Conservation (phyloP, 2,329 filamentous ascomycete genomes). For the Monosporascus ibericus region DNA sequence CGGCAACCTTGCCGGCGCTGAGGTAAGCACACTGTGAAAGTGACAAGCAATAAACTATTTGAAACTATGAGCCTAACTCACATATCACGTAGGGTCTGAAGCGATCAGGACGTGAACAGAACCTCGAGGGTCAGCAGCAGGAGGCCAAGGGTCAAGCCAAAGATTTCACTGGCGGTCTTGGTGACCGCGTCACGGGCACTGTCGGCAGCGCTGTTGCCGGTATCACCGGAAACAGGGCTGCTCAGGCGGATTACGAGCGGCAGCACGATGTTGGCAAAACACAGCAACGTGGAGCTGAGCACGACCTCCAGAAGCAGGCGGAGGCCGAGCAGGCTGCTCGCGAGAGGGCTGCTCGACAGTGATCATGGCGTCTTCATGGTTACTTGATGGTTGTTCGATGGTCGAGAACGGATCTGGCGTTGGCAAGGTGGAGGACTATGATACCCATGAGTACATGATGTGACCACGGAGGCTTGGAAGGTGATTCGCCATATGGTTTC, state of each 20-base stretch:
- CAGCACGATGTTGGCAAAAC: constrained; percentile 81
- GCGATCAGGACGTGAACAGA: constrained; percentile 69
- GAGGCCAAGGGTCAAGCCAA: constrained; percentile 77
- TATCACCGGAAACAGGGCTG: constrained; percentile 62
- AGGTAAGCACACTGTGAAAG: constrained; percentile 38
- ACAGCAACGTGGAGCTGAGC: constrained; percentile 74
- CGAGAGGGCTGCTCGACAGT: constrained; percentile 12
- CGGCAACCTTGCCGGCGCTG: constrained; percentile 68
- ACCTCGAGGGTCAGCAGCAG: constrained; percentile 70
- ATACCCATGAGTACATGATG: constrained; percentile 12
- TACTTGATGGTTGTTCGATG: neutral
- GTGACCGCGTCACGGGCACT: constrained; percentile 62
- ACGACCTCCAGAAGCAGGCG: constrained; percentile 69
- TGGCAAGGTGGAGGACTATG: constrained; percentile 4
- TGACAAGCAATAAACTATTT: neutral
- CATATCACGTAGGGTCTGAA: constrained; percentile 51
- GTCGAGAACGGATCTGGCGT: neutral
- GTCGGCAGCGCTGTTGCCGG: constrained; percentile 67
- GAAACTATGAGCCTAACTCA: neutral
- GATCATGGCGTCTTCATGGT: constrained; percentile 1
- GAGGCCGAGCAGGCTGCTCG: constrained; percentile 32
- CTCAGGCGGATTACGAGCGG: constrained; percentile 58
- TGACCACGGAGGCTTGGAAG: neutral
- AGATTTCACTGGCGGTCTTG: constrained; percentile 64
- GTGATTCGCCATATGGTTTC: constrained; percentile 1